These are phyloP conservation scores for Amyloporia xantha DNA, from an alignment of 768 basidiomycete genomes.

Conservation along the genomic window DNA sequence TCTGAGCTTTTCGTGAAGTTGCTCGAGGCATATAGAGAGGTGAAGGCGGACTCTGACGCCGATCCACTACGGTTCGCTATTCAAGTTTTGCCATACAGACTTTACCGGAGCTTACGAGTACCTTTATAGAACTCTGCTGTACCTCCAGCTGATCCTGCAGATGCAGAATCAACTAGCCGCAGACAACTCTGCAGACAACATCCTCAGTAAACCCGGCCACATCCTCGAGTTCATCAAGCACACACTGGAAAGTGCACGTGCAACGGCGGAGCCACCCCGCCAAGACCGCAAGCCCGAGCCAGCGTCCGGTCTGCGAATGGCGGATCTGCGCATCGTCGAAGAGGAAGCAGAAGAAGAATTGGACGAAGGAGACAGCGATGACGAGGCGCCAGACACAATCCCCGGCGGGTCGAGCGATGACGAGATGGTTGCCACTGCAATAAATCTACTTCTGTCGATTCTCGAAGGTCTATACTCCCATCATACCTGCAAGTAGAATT, in stretches of 20 bases:
- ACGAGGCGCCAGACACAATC: conserved; percentile 45
- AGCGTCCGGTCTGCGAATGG: conserved; percentile 22
- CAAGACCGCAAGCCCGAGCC: conserved; percentile 1
- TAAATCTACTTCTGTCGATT: conserved; percentile 76
- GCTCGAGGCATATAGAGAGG: conserved; percentile 59
- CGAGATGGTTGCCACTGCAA: conserved; percentile 68
- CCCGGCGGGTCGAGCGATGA: conserved; percentile 37
- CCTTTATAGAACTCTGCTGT: conserved; percentile 62
- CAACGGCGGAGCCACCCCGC: conserved; percentile 3
- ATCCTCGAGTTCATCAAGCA: conserved; percentile 80
- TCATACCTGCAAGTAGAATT: background rate
- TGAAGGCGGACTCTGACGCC: conserved; percentile 29
- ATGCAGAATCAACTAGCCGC: conserved; percentile 68
- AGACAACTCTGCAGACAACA: conserved; percentile 45
- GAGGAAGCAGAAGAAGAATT: conserved; percentile 25
- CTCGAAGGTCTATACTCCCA: conserved; percentile 61
- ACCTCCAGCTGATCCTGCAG: conserved; percentile 75
- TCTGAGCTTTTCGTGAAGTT: conserved; percentile 69
- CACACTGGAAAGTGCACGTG: conserved; percentile 46
- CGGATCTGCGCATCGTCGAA: conserved; percentile 33
- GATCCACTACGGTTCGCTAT: conserved; percentile 47
- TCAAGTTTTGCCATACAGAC: too few species aligned
- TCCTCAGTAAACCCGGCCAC: conserved; percentile 61
- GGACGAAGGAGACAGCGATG: conserved; percentile 35
- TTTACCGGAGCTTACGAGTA: too few species aligned